Base-by-base conservation (phyloP, 179 eudicot genomes). In the Silene vulgaris region DNA sequence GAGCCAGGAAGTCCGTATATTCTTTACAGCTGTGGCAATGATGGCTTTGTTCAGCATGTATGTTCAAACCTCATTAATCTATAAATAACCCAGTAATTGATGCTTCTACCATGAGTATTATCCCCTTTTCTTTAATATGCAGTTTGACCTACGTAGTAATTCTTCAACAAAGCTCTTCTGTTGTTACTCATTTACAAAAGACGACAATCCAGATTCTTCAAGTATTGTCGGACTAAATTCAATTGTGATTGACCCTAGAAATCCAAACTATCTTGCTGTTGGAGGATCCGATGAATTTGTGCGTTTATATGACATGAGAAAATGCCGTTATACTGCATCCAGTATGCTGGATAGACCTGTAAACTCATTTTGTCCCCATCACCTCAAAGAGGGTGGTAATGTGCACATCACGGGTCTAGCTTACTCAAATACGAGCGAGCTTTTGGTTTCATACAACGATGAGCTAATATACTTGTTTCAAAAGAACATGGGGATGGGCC, bases 41-140 rank as follows among this genome's bases (percentile, higher is more conserved):
- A 90, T 83, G 94, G 97, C 60, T 78, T 79, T 80, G 96, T 92
- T 82, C 93, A 90, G 82, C 93, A 84, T 45, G 96, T 92, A 85
- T 54, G 90, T 82, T 37, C 63, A 54, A 67, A 77, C 64, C 19
- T 59, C 52, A 28, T 14, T 29, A 61, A 30, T 57, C 70, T 30
- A 11, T 37, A 5, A 59, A 40, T 1, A 23, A 76, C 11, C 13
- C 26, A 26, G 21, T 43, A 13, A 54, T 23, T 65, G 56, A 40
- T 45, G 11, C 65, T 80, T 75, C 70, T 60, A 30, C 23, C 60
- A 66, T 72, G 62, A 80, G 50, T 48, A 13, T 68, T 57, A n/a
- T n/a, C n/a, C 66, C 74, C 37, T 50, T 77, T 37, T 69, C 65
- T 74, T 40, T 59, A 74, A 65, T 26, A 75, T 83, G 86, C 91